Evolutionary conservation across 306 rosid species (phyloP), one percentile per base, ranked within the genome.

Genomic region (Sicyos edulis): DNA sequence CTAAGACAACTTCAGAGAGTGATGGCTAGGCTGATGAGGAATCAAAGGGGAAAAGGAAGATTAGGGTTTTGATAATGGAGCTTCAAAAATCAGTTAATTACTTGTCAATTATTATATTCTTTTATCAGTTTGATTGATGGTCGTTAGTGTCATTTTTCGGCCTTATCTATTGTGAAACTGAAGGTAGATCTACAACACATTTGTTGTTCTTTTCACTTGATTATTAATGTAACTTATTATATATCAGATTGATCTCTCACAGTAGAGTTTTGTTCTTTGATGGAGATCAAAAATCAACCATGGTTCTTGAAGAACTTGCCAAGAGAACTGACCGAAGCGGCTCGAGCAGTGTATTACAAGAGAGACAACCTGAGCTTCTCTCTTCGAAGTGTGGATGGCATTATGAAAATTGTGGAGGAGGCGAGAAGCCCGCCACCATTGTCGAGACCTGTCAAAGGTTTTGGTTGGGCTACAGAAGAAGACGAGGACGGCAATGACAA

Each of bases 241-340:
- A 6, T 40, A 26, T 54, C 26, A 19, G 13, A 54, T 54, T 54
- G 26, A 4, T 8, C 59, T 8, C 59, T 54, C 24, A 17, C 7
- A 14, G 16, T 49, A 17, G 17, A 14, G 16, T 49, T 49, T 13
- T 47, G 42, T 49, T 21, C 82, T 54, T 72, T 90, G 7, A 81
- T 81, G 86, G 96, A 90, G 50, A 90, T 90, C 57, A 90, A 84
- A 80, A 84, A 59, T 80, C 96, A 90, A 58, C 96, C 96, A 9
- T 90, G 96, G 96, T 87, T 87, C 71, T 51, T 90, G 49, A 90
- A 90, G 91, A 90, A 85, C 73, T 81, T 89, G 73, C 96, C 96
- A 54, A 86, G 96, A 79, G 96, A 86, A 82, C 78, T 89, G 14
- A 89, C 89, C 17, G 96, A 89, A 76, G 53, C 91, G 10, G 84